Base-by-base conservation (phyloP, 495 filamentous ascomycete species). In the Hyaloscypha finlandica region DNA sequence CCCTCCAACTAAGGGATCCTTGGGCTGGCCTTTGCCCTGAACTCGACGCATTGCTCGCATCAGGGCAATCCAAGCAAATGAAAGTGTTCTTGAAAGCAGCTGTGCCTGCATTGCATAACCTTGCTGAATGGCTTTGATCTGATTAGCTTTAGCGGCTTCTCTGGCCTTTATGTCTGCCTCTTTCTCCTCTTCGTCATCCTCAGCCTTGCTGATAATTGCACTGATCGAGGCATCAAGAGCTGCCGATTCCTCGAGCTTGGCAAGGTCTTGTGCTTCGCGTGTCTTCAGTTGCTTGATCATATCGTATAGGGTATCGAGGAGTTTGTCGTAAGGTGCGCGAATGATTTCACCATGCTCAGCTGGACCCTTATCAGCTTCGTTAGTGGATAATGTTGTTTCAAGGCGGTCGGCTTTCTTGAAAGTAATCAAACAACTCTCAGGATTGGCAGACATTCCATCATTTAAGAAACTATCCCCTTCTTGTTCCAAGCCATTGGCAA, bases 1-100 rank as follows among this genome's bases (percentile, higher is more conserved):
- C 8, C 95, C 95, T 30, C 90, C 88, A 35, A 90, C 70, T 48
- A 48, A 19, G 35, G 86, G 83, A 33, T 85, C 84, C 33, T 86
- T 85, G 9, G 81, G 77, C 69, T 88, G 89, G 29, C 71, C 71
- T 74, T 97, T 96, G 59, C 95, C 95, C 75, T 97, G 93, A 35
- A 99, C 85, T 54, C 95, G 92, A 55, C 96, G 90, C 87, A 97
- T 95, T 19, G 92, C 89, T 56, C 95, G 89, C 82, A 97, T 96
- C 45, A 97, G 81, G 32, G 92, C 91, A 73, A 99, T 94, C 95
- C 95, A 99, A 20, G 89, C 89, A 73, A 91, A 94, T 0, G 96
- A 93, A 57, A 98, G 86, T 0, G 89, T 91, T 67, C 88, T 89
- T 19, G 88, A 91, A 19, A 97, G 79, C 9, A 90, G 77, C 22